Percentiles rank a stretch among this genome's conserved stretches.
These are phyloP conservation scores for Stachybotrys echinatus DNA, from an alignment of 2,329 filamentous ascomycete genomes.

Conservation along the genomic window DNA sequence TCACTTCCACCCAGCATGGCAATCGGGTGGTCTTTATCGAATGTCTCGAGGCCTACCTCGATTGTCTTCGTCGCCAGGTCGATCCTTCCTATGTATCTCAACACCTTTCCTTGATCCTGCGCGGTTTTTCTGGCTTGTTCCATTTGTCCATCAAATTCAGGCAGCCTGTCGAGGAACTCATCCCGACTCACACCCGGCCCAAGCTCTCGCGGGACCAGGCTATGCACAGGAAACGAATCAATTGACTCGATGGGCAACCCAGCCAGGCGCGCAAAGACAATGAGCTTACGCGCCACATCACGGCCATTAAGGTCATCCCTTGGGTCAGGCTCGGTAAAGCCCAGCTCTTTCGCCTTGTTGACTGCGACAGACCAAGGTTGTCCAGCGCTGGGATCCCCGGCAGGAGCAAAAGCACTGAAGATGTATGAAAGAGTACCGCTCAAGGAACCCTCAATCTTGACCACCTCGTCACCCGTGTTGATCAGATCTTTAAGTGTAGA, in stretches of 20 bases:
- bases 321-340: slow-evolving; percentile 87
- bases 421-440: slow-evolving; percentile 97
- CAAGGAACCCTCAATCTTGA: slow-evolving; percentile 93
- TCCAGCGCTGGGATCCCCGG: slow-evolving; percentile 60
- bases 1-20: slow-evolving; percentile 94
- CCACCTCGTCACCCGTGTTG: slow-evolving; percentile 86
- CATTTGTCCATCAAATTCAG: slow-evolving; percentile 85
- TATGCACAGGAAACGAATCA: slow-evolving; percentile 88
- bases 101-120: slow-evolving; percentile 81
- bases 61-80: slow-evolving; percentile 76
- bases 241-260: slow-evolving; percentile 79
- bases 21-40: slow-evolving; percentile 84
- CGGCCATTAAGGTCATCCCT: slow-evolving; percentile 82
- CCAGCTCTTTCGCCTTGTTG: slow-evolving; percentile 83
- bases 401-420: slow-evolving; percentile 94
- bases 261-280: slow-evolving; percentile 82
- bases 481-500: slow-evolving; percentile 93
- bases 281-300: slow-evolving; percentile 89
- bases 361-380: slow-evolving; percentile 91
- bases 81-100: slow-evolving; percentile 90
- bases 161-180: slow-evolving; percentile 78
- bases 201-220: slow-evolving; percentile 82
- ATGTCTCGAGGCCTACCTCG: slow-evolving; percentile 88
- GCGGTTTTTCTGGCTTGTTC: slow-evolving; percentile 78
- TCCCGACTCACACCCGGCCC: slow-evolving; percentile 71